Evolutionary conservation across 2,329 filamentous ascomycete species (phyloP).

Genomic region (Fusarium sp.): DNA sequence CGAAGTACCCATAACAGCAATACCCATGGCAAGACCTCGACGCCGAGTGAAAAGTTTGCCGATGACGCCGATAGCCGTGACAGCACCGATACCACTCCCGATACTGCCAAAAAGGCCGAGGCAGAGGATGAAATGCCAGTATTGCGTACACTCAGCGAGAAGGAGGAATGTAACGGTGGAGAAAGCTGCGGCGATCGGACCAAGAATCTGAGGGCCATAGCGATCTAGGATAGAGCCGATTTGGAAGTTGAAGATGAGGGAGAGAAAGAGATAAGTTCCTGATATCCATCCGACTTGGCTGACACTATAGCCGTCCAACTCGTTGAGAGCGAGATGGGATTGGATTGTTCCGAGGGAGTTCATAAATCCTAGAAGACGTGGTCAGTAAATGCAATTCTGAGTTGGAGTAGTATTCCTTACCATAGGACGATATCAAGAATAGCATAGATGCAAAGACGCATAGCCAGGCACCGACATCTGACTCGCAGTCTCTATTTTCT

Average conservation of each 20-base stretch:
- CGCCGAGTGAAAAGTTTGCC: constrained; percentile 39
- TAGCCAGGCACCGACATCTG: constrained; percentile 20
- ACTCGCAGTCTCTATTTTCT: constrained; percentile 5
- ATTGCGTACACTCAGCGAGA: constrained; percentile 55
- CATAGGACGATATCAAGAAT: constrained; percentile 32
- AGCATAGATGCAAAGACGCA: constrained; percentile 29
- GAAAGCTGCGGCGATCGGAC: constrained; percentile 47
- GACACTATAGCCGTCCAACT: constrained; percentile 51
- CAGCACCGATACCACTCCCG: constrained; percentile 49
- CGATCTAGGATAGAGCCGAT: constrained; percentile 57
- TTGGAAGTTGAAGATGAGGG: constrained; percentile 55
- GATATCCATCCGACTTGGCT: constrained; percentile 59
- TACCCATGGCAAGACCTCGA: constrained; percentile 28
- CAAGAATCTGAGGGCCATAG: constrained; percentile 54
- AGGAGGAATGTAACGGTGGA: constrained; percentile 54
- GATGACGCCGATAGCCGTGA: constrained; percentile 45
- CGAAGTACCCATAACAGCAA: constrained; percentile 28
- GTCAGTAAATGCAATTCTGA: not conserved
- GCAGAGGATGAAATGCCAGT: constrained; percentile 59
- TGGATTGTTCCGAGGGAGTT: constrained; percentile 57
- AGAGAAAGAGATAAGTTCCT: constrained; percentile 55
- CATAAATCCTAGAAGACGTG: constrained; percentile 51
- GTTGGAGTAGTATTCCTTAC: not conserved
- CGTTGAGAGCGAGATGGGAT: constrained; percentile 54
- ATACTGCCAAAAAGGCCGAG: constrained; percentile 55